phyloP scores from a whole-genome alignment of 305 asterid species.

The Fraxinus nigra region DNA sequence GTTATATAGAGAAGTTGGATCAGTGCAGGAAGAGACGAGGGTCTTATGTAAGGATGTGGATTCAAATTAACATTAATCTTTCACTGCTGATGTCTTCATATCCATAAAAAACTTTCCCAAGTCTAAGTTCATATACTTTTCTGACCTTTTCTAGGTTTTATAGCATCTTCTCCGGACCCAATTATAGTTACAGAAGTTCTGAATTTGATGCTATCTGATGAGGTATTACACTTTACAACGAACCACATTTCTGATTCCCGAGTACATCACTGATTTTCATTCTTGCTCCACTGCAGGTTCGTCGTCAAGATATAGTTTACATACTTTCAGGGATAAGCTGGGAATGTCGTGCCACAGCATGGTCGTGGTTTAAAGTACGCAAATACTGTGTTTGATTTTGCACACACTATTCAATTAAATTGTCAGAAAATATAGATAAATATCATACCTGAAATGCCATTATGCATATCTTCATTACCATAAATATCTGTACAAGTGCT shows the following conservation, averaged over 20 bases:
- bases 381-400: not conserved
- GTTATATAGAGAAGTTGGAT: slow-evolving; percentile 32
- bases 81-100: not conserved
- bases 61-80: not conserved
- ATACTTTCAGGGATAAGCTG: slow-evolving; percentile 33
- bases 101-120: not conserved
- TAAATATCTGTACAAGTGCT: not conserved
- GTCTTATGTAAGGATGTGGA: slow-evolving; percentile 30
- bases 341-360: slow-evolving; percentile 41
- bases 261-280: not conserved
- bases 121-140: not conserved
- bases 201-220: slow-evolving; percentile 29
- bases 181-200: slow-evolving; percentile 26
- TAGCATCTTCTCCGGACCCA: slow-evolving; percentile 37
- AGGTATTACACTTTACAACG: slow-evolving; percentile 23
- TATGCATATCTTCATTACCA: not conserved
- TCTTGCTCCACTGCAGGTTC: slow-evolving; percentile 24
- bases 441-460: not conserved
- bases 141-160: slow-evolving; percentile 26
- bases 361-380: slow-evolving; percentile 41
- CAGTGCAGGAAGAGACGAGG: slow-evolving; percentile 38
- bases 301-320: slow-evolving; percentile 29
- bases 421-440: not conserved
- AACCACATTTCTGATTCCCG: not conserved
- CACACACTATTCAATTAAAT: not conserved